phyloP scores from a whole-genome alignment of 352 stramenopile species.

The Phytophthora pisi region DNA sequence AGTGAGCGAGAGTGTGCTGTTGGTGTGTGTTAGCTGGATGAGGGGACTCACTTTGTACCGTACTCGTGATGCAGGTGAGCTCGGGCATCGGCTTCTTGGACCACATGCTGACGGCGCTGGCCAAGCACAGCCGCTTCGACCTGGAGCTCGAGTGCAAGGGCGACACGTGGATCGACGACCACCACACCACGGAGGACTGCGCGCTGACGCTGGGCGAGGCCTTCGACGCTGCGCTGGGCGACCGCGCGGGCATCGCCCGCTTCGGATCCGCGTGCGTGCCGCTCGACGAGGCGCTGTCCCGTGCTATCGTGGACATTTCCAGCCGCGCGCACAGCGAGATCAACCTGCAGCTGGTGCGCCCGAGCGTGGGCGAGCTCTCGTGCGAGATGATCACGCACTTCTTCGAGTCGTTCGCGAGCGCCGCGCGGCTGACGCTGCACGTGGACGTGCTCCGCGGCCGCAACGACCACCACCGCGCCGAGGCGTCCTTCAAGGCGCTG shows the following conservation, averaged over 20 bases:
- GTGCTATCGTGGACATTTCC: slow-evolving; percentile 95
- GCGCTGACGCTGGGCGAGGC: slow-evolving; percentile 93
- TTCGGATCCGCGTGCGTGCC: slow-evolving; percentile 90
- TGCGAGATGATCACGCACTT: slow-evolving; percentile 97
- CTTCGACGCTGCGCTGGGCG: slow-evolving; percentile 91
- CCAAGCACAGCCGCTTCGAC: slow-evolving; percentile 92
- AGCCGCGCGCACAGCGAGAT: slow-evolving; percentile 93
- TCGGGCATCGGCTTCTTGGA: slow-evolving; percentile 94
- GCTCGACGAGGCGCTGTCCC: slow-evolving; percentile 90
- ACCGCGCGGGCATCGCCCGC: slow-evolving; percentile 86
- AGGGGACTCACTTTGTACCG: background rate
- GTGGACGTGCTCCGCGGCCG: slow-evolving; percentile 90
- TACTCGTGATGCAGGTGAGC: slow-evolving; percentile 48
- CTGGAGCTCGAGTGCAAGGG: slow-evolving; percentile 90
- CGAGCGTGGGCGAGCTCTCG: slow-evolving; percentile 88
- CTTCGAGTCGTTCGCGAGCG: slow-evolving; percentile 94
- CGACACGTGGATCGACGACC: slow-evolving; percentile 97
- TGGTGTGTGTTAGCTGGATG: background rate
- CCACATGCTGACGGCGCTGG: slow-evolving; percentile 90
- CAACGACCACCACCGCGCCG: slow-evolving; percentile 94
- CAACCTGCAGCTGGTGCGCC: slow-evolving; percentile 84
- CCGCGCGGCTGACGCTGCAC: slow-evolving; percentile 92
- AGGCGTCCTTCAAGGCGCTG: slow-evolving; percentile 93
- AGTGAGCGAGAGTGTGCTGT: background rate
- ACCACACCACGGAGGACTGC: slow-evolving; percentile 97